These are phyloP conservation scores for Daedaleopsis nitida DNA, from an alignment of 768 basidiomycete species.

Conservation along the genomic window DNA sequence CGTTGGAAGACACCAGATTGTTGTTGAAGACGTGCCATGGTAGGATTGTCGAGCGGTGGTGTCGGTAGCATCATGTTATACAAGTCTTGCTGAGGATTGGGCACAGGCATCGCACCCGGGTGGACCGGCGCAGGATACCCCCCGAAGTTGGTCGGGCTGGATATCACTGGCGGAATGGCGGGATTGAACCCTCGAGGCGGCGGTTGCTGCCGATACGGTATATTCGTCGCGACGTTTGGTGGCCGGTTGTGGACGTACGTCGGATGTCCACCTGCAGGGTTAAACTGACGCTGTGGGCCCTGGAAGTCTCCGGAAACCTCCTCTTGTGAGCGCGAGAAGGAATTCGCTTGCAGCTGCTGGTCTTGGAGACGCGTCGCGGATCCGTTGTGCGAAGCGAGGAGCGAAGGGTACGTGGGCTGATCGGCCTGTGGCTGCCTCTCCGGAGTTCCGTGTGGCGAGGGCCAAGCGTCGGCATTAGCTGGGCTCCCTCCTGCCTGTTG, in stretches of 20 bases:
- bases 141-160: slow-evolving; percentile 52
- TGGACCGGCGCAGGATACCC: slow-evolving; percentile 47
- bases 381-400: slow-evolving; percentile 46
- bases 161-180: slow-evolving; percentile 44
- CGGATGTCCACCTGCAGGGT: slow-evolving; percentile 38
- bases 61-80: slow-evolving; percentile 79
- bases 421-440: slow-evolving; percentile 32
- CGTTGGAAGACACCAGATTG: slow-evolving; percentile 74
- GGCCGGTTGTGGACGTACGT: slow-evolving; percentile 56
- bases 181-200: slow-evolving; percentile 57
- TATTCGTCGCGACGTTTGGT: slow-evolving; percentile 45
- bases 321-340: slow-evolving; percentile 25
- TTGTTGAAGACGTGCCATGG: slow-evolving; percentile 77
- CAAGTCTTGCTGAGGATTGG: slow-evolving; percentile 67
- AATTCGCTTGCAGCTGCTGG: slow-evolving; percentile 45
- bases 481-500: slow-evolving; percentile 59
- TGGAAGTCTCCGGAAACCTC: slow-evolving; percentile 55
- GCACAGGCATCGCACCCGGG: slow-evolving; percentile 69
- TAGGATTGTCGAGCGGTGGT: slow-evolving; percentile 55
- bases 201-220: slow-evolving; percentile 65
- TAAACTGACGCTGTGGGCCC: slow-evolving; percentile 56
- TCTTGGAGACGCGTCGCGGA: slow-evolving; percentile 47
- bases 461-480: slow-evolving; percentile 30
- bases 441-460: slow-evolving; percentile 29
- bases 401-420: slow-evolving; percentile 64